Evolutionary conservation across 768 basidiomycete genomes (phyloP).

Genomic region (Suillus subluteus): DNA sequence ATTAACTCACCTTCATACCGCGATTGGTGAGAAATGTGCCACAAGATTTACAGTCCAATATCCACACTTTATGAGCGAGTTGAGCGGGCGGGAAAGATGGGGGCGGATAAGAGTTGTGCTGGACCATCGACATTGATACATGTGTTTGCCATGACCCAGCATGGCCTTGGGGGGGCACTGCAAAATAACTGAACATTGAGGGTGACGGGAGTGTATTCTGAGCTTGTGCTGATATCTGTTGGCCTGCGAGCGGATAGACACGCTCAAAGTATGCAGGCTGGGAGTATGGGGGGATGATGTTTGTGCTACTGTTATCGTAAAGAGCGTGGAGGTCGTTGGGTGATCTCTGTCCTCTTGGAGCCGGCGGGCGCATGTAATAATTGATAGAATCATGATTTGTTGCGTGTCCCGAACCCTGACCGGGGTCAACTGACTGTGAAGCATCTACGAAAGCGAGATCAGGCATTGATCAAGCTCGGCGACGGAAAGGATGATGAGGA

Average conservation of each 20-base stretch:
- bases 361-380: conserved; percentile 27
- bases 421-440: conserved; percentile 13
- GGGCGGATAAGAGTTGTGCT: conserved; percentile 46
- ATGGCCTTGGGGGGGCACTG: conserved; percentile 19
- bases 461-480: conserved; percentile 28
- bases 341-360: conserved; percentile 22
- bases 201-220: conserved; percentile 15
- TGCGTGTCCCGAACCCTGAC: conserved; percentile 8
- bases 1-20: conserved; percentile 72
- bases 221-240: conserved; percentile 17
- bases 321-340: conserved; percentile 27
- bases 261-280: conserved; percentile 23
- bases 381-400: conserved; percentile 15
- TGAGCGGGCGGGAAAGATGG: conserved; percentile 43
- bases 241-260: conserved; percentile 12
- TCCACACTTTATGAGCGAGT: conserved; percentile 76
- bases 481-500: conserved; percentile 5
- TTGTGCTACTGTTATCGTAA: conserved; percentile 23
- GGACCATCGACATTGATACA: conserved; percentile 38
- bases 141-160: conserved; percentile 37
- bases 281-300: conserved; percentile 15
- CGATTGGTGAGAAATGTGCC: conserved; percentile 78
- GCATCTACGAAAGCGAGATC: conserved; percentile 27
- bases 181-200: conserved; percentile 33
- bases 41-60: conserved; percentile 77